Base-by-base conservation (phyloP, 2,329 filamentous ascomycete genomes). In the Pochonia chlamydosporia region DNA sequence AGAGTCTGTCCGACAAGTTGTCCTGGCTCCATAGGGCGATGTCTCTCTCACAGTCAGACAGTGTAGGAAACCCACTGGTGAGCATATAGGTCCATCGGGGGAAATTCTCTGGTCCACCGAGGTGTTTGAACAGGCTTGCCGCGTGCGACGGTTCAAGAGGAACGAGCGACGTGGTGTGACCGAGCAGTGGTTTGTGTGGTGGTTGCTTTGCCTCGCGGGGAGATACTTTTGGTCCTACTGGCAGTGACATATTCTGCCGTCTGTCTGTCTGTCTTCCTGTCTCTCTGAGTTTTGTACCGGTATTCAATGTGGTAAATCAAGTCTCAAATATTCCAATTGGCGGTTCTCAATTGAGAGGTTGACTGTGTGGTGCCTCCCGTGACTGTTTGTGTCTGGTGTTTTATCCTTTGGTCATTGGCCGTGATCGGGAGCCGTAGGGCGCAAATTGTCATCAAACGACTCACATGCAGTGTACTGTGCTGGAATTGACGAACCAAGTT, bases 61-160 rank as follows among this genome's bases (percentile, higher is more conserved):
- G 39, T 1, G 52, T 51, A 5, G 52, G 40, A 8, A 58, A 63
- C 0, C 59, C 62, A 0, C 53, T 55, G 1, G 49, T 48, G 13
- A 63, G 49, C 54, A 69, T 56, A 23, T 67, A 67, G 0, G 62
- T 65, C 67, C 67, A 69, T 1, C 56, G 56, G 25, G 56, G 50
- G 0, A 50, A 54, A 4, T 68, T 67, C 9, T 59, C 54, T 0
- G 53, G 49, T 4, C 65, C 57, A 2, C 63, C 64, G 3, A 69
- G 57, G 37, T 68, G 58, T 30, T 55, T 55, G 55, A 56, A 68
- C 4, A 62, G 56, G 2, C 55, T 41, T 4, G 55, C 31, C 1
- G 62, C 57, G 21, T 69, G 64, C 13, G 51, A 49, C 0, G 50
- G 40, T 2, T 52, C 28, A 1, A 68, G 47, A 0, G 61, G 63